Evolutionary conservation across 2,329 filamentous ascomycete species (phyloP).

Genomic region (Amauroascus verrucosus): DNA sequence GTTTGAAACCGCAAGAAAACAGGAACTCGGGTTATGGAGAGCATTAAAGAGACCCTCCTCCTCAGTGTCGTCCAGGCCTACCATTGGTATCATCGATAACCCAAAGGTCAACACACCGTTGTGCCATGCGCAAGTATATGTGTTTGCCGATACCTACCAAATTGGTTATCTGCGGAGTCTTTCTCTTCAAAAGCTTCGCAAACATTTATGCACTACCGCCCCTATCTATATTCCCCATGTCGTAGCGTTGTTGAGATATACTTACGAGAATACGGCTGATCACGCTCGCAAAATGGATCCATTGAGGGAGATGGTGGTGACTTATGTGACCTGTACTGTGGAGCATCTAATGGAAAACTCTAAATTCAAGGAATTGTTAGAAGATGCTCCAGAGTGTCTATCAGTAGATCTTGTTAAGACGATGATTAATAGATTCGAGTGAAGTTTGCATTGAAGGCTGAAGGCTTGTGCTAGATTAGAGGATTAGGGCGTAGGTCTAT

Average conservation of each 20-base stretch:
- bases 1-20: too few relatives aligned
- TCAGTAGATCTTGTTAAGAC: too few relatives aligned
- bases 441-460: too few relatives aligned
- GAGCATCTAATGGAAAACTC: background rate
- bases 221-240: background rate
- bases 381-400: too few relatives aligned
- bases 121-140: conserved; percentile 32
- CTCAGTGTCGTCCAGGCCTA: too few relatives aligned
- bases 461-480: too few relatives aligned
- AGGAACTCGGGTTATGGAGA: background rate
- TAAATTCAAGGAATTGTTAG: background rate
- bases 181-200: conserved; percentile 27
- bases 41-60: too few relatives aligned
- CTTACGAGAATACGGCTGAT: conserved; percentile 49
- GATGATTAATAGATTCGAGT: too few relatives aligned
- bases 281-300: conserved; percentile 13
- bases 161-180: conserved; percentile 27
- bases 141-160: conserved; percentile 34
- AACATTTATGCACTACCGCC: conserved; percentile 12
- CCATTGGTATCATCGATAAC: background rate
- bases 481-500: too few relatives aligned
- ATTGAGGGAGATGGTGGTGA: background rate
- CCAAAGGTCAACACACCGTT: conserved; percentile 16
- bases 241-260: conserved; percentile 29
- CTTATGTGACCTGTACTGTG: background rate